Conservation (phyloP, 306 rosid genomes). For the Begonia masoniana region DNA sequence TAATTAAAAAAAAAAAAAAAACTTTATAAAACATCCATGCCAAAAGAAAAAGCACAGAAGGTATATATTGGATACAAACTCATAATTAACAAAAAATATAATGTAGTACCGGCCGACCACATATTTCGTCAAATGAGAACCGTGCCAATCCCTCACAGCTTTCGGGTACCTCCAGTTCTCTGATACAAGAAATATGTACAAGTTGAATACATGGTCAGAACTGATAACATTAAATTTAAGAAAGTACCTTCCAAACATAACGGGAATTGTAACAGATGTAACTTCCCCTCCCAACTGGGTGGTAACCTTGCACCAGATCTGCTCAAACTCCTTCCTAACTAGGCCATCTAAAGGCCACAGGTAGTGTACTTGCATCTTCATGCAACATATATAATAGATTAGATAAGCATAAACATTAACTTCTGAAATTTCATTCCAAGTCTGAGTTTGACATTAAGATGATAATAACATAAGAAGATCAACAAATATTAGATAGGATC, state of each 20-base stretch:
- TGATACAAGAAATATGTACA: constrained; percentile 16
- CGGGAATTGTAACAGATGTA: constrained; percentile 38
- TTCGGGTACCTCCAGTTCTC: constrained; percentile 71
- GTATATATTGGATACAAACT: neutral
- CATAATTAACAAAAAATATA: constrained; percentile 7
- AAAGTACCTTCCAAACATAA: constrained; percentile 90
- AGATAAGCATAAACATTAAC: too few species aligned
- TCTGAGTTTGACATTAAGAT: too few species aligned
- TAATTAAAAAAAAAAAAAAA: too few species aligned
- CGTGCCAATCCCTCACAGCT: constrained; percentile 78
- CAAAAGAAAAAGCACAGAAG: too few species aligned
- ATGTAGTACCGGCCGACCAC: constrained; percentile 71
- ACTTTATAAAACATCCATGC: too few species aligned
- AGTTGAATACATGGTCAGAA: constrained; percentile 6
- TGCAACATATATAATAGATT: constrained; percentile 6
- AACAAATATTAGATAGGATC: too few species aligned
- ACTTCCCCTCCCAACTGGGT: constrained; percentile 39
- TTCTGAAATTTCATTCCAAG: neutral
- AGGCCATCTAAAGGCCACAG: constrained; percentile 56
- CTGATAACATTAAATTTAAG: constrained; percentile 9
- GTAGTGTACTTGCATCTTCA: constrained; percentile 49
- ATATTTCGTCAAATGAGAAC: constrained; percentile 72
- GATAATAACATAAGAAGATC: too few species aligned
- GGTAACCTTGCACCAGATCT: constrained; percentile 57
- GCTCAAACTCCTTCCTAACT: constrained; percentile 43